Base-by-base conservation (phyloP, 805 yeast species). In the Lipomyces yamadae region DNA sequence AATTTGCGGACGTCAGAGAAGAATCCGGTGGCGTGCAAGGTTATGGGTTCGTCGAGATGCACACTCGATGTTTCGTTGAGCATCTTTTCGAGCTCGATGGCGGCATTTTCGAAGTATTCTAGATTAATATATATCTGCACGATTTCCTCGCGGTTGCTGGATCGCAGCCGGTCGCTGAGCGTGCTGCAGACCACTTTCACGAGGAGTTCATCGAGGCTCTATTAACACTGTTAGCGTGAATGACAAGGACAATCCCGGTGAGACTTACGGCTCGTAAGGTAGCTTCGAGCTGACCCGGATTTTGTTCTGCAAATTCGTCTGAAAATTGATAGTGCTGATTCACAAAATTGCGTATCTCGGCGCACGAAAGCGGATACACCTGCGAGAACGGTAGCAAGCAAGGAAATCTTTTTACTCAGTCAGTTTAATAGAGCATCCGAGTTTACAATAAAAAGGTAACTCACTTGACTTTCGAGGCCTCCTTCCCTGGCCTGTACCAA, bases 101-200 rank as follows among this genome's bases (percentile, higher is more conserved):
- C 84, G 64, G 96, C 91, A 72, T 83, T 86, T 54, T 90, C 83
- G 76, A 93, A 94, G 76, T 90, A 91, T 75, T 94, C 97, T 73
- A 94, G 80, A 76, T 95, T 92, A 65, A 95, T 89, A 71, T 91
- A 82, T 71, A 91, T 91, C 79, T 95, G 98, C 0, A 97, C 89
- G 34, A 92, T 84, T 71, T 92, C 93, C 77, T 94, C 98, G 74
- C 96, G 90, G 69, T 92, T 90, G 11, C 88, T 85, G 1, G 92
- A 83, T 71, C 86, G 84, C 59, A 89, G 83, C 67, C 87, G 86
- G 13, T 83, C 82, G 64, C 85, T 82, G 58, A 90, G 85, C 67
- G 88, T 85, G 53, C 81, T 81, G 72, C 91, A 84, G 0, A 94
- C 89, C 1, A 90, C 85, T 56, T 85, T 83, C 24, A 85, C 83